These are phyloP conservation scores for Thalassiosira livingstoniorum DNA, from an alignment of 352 stramenopile species.

Conservation along the genomic window DNA sequence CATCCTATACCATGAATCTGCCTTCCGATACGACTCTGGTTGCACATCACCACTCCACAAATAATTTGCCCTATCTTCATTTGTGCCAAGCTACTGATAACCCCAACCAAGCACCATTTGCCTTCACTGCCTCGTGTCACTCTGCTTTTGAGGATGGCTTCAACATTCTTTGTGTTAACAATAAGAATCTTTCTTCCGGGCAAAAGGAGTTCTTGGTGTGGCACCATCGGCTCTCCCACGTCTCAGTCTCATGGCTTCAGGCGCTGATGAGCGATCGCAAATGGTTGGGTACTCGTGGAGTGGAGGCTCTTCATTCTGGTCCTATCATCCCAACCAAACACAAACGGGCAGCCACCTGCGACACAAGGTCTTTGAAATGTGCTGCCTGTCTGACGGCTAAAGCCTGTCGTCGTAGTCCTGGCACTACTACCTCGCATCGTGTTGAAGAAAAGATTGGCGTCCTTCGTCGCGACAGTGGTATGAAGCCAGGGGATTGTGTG, in stretches of 20 bases:
- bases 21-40: neutral
- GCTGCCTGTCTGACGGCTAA: conserved; percentile 33
- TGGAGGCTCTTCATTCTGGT: neutral
- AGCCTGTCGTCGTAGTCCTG: neutral
- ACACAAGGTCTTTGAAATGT: conserved; percentile 13
- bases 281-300: neutral
- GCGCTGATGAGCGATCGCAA: conserved; percentile 7
- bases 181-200: conserved; percentile 41
- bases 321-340: conserved; percentile 11
- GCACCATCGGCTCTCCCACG: conserved; percentile 41
- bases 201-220: conserved; percentile 49
- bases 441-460: neutral
- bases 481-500: conserved; percentile 34
- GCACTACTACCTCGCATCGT: neutral
- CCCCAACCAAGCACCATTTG: neutral
- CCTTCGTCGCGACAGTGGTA: conserved; percentile 11
- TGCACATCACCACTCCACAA: neutral
- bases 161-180: neutral
- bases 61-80: neutral
- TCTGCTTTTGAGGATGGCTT: neutral
- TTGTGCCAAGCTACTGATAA: neutral
- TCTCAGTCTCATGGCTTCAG: conserved; percentile 21
- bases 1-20: neutral
- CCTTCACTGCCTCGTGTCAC: neutral
- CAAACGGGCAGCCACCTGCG: neutral